phyloP scores from a whole-genome alignment of 2,329 filamentous ascomycete species.

The Gaeumannomyces tritici region DNA sequence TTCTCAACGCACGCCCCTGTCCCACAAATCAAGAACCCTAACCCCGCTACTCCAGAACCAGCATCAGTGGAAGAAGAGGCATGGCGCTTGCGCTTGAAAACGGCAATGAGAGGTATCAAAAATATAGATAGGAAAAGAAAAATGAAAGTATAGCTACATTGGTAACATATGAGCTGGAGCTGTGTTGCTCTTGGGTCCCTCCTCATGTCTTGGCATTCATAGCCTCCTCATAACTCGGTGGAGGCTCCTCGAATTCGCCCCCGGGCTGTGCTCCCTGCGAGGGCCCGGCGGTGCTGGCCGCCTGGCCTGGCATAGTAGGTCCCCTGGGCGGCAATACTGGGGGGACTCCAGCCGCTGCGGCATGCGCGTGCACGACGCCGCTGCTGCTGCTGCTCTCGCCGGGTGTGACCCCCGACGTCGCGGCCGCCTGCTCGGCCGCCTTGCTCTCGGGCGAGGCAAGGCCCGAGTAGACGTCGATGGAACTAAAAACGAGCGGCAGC shows the following conservation, averaged over 20 bases:
- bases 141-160: not conserved
- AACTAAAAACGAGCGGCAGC: constrained; percentile 66
- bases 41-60: not conserved
- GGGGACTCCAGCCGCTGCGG: not conserved
- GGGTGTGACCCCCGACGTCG: not conserved
- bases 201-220: constrained; percentile 2
- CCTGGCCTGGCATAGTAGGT: not conserved
- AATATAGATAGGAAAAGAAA: not conserved
- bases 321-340: not conserved
- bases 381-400: constrained; percentile 3
- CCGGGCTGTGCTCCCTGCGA: not conserved
- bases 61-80: not conserved
- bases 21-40: not conserved
- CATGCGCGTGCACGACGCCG: not conserved
- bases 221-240: constrained; percentile 5
- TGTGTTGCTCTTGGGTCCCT: not conserved
- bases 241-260: constrained; percentile 2
- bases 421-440: not conserved
- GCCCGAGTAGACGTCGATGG: constrained; percentile 75
- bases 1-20: not conserved
- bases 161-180: not conserved
- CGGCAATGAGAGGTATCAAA: not conserved
- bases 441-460: constrained; percentile 16
- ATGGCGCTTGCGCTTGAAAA: not conserved
- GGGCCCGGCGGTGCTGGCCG: not conserved